A percentile compares a stretch with the other conserved stretches of the same genome.
Conservation (phyloP, 2,329 filamentous ascomycete genomes). For the Cytospora schulzeri region DNA sequence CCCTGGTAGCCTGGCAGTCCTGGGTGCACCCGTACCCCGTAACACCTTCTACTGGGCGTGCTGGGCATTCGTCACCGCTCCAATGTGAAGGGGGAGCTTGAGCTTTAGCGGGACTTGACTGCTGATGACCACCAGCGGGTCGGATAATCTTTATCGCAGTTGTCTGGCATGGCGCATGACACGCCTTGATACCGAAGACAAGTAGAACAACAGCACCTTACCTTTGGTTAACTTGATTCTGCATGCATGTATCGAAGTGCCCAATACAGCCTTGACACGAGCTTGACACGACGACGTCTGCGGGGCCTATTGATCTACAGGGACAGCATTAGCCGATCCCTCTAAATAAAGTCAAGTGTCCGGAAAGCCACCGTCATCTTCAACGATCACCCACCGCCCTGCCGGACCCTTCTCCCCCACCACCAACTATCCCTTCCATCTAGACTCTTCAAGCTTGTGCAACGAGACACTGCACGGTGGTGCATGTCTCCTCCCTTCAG, state of each 20-base stretch:
- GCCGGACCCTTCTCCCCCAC: neutral
- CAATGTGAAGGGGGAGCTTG: neutral
- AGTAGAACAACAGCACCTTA: neutral
- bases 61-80: neutral
- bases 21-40: no score
- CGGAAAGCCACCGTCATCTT: neutral
- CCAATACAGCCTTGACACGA: neutral
- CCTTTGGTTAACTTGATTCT: neutral
- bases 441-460: neutral
- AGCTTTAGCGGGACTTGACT: neutral
- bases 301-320: neutral
- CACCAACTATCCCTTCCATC: neutral
- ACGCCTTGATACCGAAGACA: neutral
- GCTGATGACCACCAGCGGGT: neutral
- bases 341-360: neutral
- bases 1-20: no score
- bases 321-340: neutral
- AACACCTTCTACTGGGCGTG: no score
- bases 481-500: conserved; percentile 28
- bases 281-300: neutral
- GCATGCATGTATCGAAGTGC: neutral
- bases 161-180: neutral
- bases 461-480: conserved; percentile 3
- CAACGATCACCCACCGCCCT: neutral
- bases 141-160: conserved; percentile 2